A percentile compares a stretch with the other conserved stretches of the same genome.
These are phyloP conservation scores for Taphrina pruni DNA, from an alignment of 1,139 yeast species.

Conservation along the genomic window DNA sequence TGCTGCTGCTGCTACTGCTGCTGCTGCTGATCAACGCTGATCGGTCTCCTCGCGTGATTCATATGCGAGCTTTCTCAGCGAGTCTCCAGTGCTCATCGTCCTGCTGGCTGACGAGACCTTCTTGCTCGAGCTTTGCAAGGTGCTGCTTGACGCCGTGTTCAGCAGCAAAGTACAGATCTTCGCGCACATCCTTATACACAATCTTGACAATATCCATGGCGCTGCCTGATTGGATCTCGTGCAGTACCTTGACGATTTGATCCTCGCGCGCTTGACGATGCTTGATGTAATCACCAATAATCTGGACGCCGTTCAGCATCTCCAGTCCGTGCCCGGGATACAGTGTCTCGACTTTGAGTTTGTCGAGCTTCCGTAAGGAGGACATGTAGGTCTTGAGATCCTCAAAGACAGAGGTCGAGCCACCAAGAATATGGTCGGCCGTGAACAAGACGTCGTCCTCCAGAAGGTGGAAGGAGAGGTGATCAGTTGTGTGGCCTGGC, in stretches of 20 bases:
- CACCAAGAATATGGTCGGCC: slow-evolving; percentile 55
- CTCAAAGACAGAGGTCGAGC: slow-evolving; percentile 53
- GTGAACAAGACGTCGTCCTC: slow-evolving; percentile 52
- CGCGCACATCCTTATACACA: slow-evolving; percentile 50
- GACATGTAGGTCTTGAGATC: slow-evolving; percentile 51
- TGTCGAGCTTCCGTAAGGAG: slow-evolving; percentile 49
- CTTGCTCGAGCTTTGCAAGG: slow-evolving; percentile 49
- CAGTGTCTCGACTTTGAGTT: slow-evolving; percentile 42
- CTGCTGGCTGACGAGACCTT: slow-evolving; percentile 10
- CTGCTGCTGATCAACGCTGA: too few relatives aligned
- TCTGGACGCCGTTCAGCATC: slow-evolving; percentile 50
- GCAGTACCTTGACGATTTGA: slow-evolving; percentile 49
- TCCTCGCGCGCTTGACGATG: slow-evolving; percentile 53
- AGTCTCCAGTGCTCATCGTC: slow-evolving; percentile 21
- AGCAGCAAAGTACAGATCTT: slow-evolving; percentile 50
- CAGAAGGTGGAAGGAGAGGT: slow-evolving; percentile 51
- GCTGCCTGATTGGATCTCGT: slow-evolving; percentile 36
- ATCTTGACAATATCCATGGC: slow-evolving; percentile 48
- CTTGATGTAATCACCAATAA: slow-evolving; percentile 50
- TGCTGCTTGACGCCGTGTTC: slow-evolving; percentile 51
- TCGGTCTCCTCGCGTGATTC: too few relatives aligned
- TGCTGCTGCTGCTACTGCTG: background rate
- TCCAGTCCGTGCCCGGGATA: slow-evolving; percentile 55
- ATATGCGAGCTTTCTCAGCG: slow-evolving; percentile 3
- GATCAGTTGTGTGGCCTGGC: slow-evolving; percentile 56